Evolutionary conservation across 2,329 filamentous ascomycete species (phyloP), one percentile per base, ranked within the genome.

Genomic region (Bretziella fagacearum): DNA sequence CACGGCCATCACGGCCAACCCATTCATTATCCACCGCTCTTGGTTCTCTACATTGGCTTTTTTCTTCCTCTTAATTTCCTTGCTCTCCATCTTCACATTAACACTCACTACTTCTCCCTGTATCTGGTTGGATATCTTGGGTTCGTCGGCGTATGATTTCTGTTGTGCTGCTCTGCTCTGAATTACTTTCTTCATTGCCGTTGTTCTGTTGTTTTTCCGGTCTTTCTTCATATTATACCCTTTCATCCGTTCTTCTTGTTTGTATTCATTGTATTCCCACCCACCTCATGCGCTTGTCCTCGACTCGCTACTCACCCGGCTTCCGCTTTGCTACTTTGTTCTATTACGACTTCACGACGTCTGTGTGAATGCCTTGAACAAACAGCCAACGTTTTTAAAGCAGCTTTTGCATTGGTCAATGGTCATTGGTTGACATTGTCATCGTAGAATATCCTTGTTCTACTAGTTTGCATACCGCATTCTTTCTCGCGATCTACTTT

Each of bases 11-110:
- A n/a, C n/a, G n/a, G n/a, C n/a, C n/a, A n/a, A n/a, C n/a, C n/a
- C n/a, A n/a, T n/a, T n/a, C n/a, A n/a, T n/a, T n/a, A n/a, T n/a
- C n/a, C n/a, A n/a, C n/a, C n/a, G n/a, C n/a, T n/a, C 18, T 39
- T 22, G 18, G 17, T 39, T 39, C 35, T 20, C 35, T 39, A 10
- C 35, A 22, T 39, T 39, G 35, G 17, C 35, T 39, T 20, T 39
- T 39, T 13, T 20, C 35, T 39, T 39, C n/a, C 23, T 30, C 27
- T 18, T 39, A 39, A 39, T 39, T 39, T 39, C 18, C 35, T 39
- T 11, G 35, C 8, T n/a, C 6, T 18, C 35, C 35, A 39, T 39
- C 35, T 39, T 39, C 39, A 35, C 32, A 15, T 35, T 6, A 32
- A 32, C 41, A 22, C 6, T 44, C 7, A 15, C 18, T 10, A 35